Evolutionary conservation across 2,329 filamentous ascomycete genomes (phyloP), one percentile per base, ranked within the genome.

Genomic region (Exophiala dermatitidis): DNA sequence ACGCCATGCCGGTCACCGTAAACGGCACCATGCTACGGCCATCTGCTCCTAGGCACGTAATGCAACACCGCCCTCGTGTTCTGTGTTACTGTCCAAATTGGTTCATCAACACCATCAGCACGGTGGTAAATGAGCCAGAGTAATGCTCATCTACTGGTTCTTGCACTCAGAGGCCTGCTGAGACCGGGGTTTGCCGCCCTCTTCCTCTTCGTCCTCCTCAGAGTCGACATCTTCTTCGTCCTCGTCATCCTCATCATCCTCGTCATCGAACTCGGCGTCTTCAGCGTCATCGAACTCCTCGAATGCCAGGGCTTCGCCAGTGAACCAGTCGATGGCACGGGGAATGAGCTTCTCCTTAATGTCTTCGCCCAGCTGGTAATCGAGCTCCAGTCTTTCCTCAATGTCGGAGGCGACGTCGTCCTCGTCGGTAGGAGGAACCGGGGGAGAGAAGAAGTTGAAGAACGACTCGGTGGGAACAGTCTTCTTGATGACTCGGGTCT

Each of bases 321-420:
- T 98, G 72, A 98, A 98, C 93, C 93, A 98, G 74, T 98, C 93
- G 66, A 98, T 93, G 53, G 94, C 93, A 64, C 91, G 90, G 61
- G 93, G 93, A 64, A 98, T 98, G 62, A 98, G 81, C 78, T 98
- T 98, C 81, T 98, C 93, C 78, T 98, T 98, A 76, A 98, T 96
- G 69, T 98, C 93, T 77, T 98, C 93, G 62, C 93, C 93, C 42
- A 98, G 84, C 75, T 97, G 91, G 73, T 97, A 98, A 75, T 98
- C 93, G 48, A 98, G 84, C 77, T 98, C 93, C 52, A 98, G 82
- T 60, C 93, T 90, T 74, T 95, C 90, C 77, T 98, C 93, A 48
- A 98, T 95, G 69, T 98, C 93, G 48, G 85, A 86, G 51, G 86
- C 83, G 56, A 86, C 84, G 62, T 91, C 79, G 37, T 76, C 74